Base-by-base conservation (phyloP, 1,284 basidiomycete genomes). In the Ceraceosorus guamensis region DNA sequence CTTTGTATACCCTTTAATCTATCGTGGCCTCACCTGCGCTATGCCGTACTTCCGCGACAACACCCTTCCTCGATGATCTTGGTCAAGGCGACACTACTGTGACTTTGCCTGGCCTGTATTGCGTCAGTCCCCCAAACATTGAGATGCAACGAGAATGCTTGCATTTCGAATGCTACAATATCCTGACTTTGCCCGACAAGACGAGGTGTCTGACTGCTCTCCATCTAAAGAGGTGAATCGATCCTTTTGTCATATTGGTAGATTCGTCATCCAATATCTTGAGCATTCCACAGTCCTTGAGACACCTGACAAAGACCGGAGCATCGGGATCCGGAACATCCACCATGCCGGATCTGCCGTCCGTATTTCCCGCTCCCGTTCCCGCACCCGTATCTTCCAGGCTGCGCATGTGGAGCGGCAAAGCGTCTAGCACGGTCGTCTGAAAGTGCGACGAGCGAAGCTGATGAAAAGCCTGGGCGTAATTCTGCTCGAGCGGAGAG, bases 291-390 rank as follows among this genome's bases (percentile, higher is more conserved):
- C 72, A 73, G 30, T 70, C 71, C 14, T 66, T 53, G 10, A 59
- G 46, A 52, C 72, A 73, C n/a, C 64, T 59, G 5, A 73, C 52
- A 48, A 76, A 76, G 13, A 72, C 73, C 4, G 73, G 72, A 34
- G 57, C 52, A 39, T 73, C 62, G 6, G 72, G 50, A 24, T 68
- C 63, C 16, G 73, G 73, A 8, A 50, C 52, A 71, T 68, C 59
- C 71, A 73, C 71, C 48, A 62, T 59, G 44, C 61, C 64, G 13
- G 56, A 31, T 16, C 33, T 39, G 32, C 34, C 41, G 6, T 30
- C 31, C 5, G 51, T 14, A n/a, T n/a, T n/a, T n/a, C n/a, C n/a
- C n/a, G n/a, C n/a, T n/a, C n/a, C n/a, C n/a, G n/a, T n/a, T n/a
- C n/a, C n/a, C n/a, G n/a, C n/a, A n/a, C n/a, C 39, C 33, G 41